Base-by-base conservation (phyloP, 495 filamentous ascomycete species). In the Viridothelium virens region DNA sequence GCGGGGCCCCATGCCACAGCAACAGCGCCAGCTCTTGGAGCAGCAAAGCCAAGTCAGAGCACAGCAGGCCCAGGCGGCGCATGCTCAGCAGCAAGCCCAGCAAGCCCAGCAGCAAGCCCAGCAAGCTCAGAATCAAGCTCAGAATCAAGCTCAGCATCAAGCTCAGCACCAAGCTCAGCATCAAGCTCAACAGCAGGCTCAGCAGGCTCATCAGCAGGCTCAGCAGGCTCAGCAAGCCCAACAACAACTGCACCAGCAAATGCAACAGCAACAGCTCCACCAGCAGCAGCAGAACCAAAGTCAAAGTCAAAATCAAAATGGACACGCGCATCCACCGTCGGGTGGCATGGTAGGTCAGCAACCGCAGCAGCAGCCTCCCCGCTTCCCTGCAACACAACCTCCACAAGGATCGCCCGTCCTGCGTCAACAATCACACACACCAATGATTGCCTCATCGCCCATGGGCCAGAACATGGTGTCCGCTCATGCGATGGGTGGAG, bases 381-480 rank as follows among this genome's bases (percentile, higher is more conserved):
- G 61, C 34, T 63, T 61, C 38, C 36, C 44, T 33, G 61, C 65
- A n/a, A 63, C 46, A 11, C 63, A 61, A 56, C 62, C 65, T 59
- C 53, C 53, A 34, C 65, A 72, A 72, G 64, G 68, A 71, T n/a
- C 70, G 63, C 31, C 63, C 63, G 34, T 69, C 66, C 16, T 38
- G 62, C 16, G 81, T 83, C 86, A 85, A 62, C 85, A 85, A 38
- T 91, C 90, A 5, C 95, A 91, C 11, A 96, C 91, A 2, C 91
- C 92, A 5, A 89, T 89, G 69, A 84, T 80, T 46, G 84, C 83
- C 64, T 91, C 90, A 31, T 94, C 92, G 18, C 91, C 91, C 3
- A 82, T 90, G 72, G 84, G 90, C 65, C 81, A 80, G 50, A 86
- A 80, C 69, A 72, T 73, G 56, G 84, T 81, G 70, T 76, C 66